Evolutionary conservation across 768 basidiomycete species (phyloP).

Genomic region (Pisolithus sp.): DNA sequence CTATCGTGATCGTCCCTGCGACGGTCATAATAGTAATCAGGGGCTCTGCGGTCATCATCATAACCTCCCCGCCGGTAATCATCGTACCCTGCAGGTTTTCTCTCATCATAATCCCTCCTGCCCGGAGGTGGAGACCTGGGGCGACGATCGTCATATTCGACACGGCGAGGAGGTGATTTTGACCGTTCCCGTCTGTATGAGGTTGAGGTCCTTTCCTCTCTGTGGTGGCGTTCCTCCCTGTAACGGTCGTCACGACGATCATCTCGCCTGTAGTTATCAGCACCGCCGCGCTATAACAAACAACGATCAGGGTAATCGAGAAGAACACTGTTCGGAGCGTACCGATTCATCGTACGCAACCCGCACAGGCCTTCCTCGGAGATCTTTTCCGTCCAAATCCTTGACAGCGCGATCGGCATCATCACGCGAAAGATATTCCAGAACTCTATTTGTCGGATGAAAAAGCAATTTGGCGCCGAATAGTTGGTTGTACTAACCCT

Average conservation of each 20-base stretch:
- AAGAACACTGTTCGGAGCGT: constrained; percentile 19
- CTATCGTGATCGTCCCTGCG: constrained; percentile 70
- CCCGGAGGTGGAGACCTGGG: constrained; percentile 72
- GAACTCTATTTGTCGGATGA: constrained; percentile 47
- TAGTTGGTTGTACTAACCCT: constrained; percentile 53
- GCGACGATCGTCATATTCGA: constrained; percentile 70
- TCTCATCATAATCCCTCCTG: constrained; percentile 76
- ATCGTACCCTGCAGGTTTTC: constrained; percentile 90
- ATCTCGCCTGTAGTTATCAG: constrained; percentile 73
- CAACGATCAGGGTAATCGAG: neutral
- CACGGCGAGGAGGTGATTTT: constrained; percentile 63
- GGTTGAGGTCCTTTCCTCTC: constrained; percentile 36
- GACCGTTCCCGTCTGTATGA: constrained; percentile 72
- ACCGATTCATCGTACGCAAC: constrained; percentile 63
- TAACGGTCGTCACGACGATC: constrained; percentile 49
- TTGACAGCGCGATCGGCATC: constrained; percentile 94
- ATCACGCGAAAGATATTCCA: constrained; percentile 83
- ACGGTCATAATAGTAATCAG: constrained; percentile 84
- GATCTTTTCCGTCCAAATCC: constrained; percentile 79
- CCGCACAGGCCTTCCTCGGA: constrained; percentile 76
- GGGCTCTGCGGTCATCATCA: constrained; percentile 74
- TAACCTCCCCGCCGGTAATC: constrained; percentile 77
- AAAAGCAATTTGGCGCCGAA: neutral
- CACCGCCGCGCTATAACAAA: constrained; percentile 47
- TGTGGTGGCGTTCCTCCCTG: constrained; percentile 47